phyloP scores from a whole-genome alignment of 208 protist species.

The Trypanosomatidae sp. region DNA sequence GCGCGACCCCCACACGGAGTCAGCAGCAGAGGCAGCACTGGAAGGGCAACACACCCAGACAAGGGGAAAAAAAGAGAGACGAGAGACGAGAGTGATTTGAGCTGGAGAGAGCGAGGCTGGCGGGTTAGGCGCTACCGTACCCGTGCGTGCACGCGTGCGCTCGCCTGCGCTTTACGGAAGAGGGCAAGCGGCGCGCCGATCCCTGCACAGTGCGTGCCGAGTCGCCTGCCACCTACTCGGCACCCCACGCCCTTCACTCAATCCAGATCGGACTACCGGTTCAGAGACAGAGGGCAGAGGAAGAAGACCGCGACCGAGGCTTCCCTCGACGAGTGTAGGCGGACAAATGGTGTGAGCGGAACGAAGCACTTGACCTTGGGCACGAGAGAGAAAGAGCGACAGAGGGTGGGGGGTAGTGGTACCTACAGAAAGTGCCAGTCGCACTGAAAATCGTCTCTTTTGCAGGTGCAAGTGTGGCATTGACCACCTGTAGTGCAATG shows the following conservation, averaged over 20 bases:
- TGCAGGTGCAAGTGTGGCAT: neutral
- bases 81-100: neutral
- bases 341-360: neutral
- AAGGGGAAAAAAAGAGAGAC: neutral
- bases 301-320: neutral
- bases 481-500: neutral
- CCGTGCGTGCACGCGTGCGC: neutral
- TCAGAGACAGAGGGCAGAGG: neutral
- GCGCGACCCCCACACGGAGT: neutral
- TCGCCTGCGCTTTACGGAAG: neutral
- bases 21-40: neutral
- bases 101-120: too few relatives aligned
- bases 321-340: neutral
- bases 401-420: neutral
- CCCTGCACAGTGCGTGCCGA: neutral
- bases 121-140: neutral
- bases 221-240: neutral
- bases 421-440: neutral
- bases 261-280: neutral
- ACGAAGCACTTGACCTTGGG: neutral
- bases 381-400: neutral
- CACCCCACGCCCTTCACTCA: neutral
- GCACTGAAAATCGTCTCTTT: neutral
- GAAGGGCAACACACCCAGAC: neutral
- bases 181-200: neutral